Conservation (phyloP, 1,284 basidiomycete species). For the Ustilago shanxiensis region DNA sequence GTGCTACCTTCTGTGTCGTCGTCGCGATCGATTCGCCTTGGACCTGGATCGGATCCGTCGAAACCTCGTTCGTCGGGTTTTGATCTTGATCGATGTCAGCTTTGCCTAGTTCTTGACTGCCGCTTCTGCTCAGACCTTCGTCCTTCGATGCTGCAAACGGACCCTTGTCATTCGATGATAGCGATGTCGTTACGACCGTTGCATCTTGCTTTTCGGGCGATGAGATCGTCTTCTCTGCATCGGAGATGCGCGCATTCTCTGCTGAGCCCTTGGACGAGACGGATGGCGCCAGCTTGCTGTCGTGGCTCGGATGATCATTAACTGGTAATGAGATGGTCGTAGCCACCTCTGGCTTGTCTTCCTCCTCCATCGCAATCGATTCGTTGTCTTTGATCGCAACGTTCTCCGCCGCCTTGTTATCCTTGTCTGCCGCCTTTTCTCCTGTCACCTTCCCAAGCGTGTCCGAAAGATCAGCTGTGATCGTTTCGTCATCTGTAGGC, state of each 20-base stretch:
- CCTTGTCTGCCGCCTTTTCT: not conserved
- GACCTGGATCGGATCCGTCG: conserved; percentile 16
- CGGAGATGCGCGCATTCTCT: not conserved
- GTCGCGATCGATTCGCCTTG: conserved; percentile 2
- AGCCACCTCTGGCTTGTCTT: not conserved
- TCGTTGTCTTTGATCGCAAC: not conserved
- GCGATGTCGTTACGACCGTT: not conserved
- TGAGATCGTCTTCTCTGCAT: not conserved
- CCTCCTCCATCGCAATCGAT: not conserved
- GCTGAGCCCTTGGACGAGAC: not conserved
- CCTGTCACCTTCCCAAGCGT: not conserved
- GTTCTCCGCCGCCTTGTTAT: not conserved
- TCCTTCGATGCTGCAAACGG: not conserved
- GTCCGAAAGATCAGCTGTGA: not conserved
- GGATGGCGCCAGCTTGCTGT: not conserved
- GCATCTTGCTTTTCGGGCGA: not conserved
- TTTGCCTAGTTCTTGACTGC: not conserved
- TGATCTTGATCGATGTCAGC: conserved; percentile 8
- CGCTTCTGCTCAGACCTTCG: not conserved
- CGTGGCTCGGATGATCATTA: not conserved
- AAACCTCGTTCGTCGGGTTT: conserved; percentile 14
- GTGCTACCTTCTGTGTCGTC: not conserved
- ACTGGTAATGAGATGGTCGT: not conserved
- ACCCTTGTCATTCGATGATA: not conserved
- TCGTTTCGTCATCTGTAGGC: not conserved